Base-by-base conservation (phyloP, 139 green algal species). In the Coccomyxa sp. region DNA sequence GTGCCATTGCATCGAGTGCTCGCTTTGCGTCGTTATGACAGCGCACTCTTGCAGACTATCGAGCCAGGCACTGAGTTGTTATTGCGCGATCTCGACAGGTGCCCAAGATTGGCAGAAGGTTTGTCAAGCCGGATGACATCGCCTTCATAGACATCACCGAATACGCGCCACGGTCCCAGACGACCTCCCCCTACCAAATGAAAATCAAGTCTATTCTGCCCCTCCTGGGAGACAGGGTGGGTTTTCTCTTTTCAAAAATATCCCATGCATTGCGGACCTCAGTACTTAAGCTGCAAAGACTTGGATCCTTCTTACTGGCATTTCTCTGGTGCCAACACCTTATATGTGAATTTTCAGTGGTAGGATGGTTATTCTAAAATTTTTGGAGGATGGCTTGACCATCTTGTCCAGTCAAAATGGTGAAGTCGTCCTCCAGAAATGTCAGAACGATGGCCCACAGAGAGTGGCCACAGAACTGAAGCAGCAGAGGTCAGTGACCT, bases 51-150 rank as follows among this genome's bases (percentile, higher is more conserved):
- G 3, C 38, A 9, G 18, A 25, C 63, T 21, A 3, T 71, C 1
- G 63, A 71, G 63, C 21, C 63, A 1, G 10, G 63, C 63, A 21
- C 18, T 71, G 18, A 71, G 7, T 25, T 28, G 15, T 16, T 68
- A 15, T 11, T 25, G 18, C 10, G 63, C 18, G 63, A 21, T 71
- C n/a, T n/a, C 4, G 38, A 51, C 63, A 71, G 63, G 63, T 77
- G 23, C 71, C 71, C 71, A 38, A 31, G 27, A 77, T 77, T 18
- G 71, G 71, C 3, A 25, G 71, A 25, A 77, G 31, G 71, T 77
- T 51, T 38, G 71, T 77, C 23, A 77, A 77, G 71, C 71, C 71
- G 16, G 27, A 77, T 31, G 71, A 77, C 71, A 77, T 77, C 10
- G 71, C 25, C 27, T 77, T 77, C 71, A 77, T 77, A 38, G 71